phyloP scores from a whole-genome alignment of 1,139 yeast genomes.

The Pichia sp. region DNA sequence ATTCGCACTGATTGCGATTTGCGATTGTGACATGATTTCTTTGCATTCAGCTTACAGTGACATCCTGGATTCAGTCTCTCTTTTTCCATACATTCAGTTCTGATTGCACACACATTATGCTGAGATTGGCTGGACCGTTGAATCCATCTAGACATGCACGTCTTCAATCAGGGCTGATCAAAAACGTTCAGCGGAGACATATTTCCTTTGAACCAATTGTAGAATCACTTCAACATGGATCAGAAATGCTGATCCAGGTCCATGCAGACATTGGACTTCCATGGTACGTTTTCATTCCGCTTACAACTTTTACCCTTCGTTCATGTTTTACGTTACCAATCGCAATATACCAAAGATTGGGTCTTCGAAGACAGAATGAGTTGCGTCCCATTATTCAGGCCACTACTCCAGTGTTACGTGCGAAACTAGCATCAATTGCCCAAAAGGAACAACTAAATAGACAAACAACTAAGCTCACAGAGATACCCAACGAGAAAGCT shows the following conservation, averaged over 20 bases:
- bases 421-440: constrained; percentile 60
- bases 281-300: constrained; percentile 80
- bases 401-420: constrained; percentile 64
- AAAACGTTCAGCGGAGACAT: constrained; percentile 5
- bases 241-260: constrained; percentile 32
- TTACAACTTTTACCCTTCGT: constrained; percentile 61
- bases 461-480: constrained; percentile 7
- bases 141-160: too few species aligned
- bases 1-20: too few species aligned
- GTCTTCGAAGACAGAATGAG: constrained; percentile 64
- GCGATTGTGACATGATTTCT: too few species aligned
- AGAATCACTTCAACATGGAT: constrained; percentile 16
- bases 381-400: constrained; percentile 66
- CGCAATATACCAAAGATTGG: constrained; percentile 61
- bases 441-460: constrained; percentile 27
- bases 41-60: too few species aligned
- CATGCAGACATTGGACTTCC: constrained; percentile 60
- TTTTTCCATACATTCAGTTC: too few species aligned
- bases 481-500: constrained; percentile 28
- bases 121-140: too few species aligned
- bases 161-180: too few species aligned
- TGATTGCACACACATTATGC: too few species aligned
- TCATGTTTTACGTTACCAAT: constrained; percentile 68
- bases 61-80: too few species aligned
- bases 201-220: constrained; percentile 16